Percentiles rank a stretch among this genome's conserved stretches.
Conservation (phyloP, 306 rosid species). For the Albizia julibrissin region DNA sequence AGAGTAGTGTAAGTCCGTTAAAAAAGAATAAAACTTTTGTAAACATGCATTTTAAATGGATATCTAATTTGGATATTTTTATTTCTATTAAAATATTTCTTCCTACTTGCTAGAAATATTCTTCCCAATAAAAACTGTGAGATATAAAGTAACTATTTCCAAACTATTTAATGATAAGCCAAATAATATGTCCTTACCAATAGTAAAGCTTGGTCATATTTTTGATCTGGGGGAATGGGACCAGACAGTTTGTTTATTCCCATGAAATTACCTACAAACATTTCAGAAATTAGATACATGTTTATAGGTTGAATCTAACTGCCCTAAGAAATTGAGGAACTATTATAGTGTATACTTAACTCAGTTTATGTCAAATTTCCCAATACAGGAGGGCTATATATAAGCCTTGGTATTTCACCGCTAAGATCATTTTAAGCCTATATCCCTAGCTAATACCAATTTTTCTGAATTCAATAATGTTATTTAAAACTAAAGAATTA, state of each 20-base stretch:
- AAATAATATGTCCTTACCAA: constrained; percentile 52
- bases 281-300: neutral
- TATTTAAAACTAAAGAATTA: neutral
- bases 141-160: constrained; percentile 1
- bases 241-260: constrained; percentile 92
- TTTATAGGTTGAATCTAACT: neutral
- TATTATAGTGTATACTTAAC: constrained; percentile 53
- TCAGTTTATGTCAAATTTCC: constrained; percentile 91
- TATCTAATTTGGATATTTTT: too few relatives aligned
- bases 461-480: constrained; percentile 20
- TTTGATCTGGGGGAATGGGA: constrained; percentile 80
- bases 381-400: constrained; percentile 88
- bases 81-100: too few relatives aligned
- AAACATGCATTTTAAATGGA: too few relatives aligned
- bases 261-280: constrained; percentile 82
- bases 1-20: too few relatives aligned
- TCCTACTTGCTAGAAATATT: too few relatives aligned
- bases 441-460: constrained; percentile 60
- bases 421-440: constrained; percentile 87
- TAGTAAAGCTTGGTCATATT: constrained; percentile 94
- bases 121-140: too few relatives aligned
- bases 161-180: constrained; percentile 6
- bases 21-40: too few relatives aligned
- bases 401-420: constrained; percentile 97
- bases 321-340: neutral